Evolutionary conservation across 1,139 yeast species (phyloP), one percentile per base, ranked within the genome.

Genomic region (Debaryomycetaceae sp.): DNA sequence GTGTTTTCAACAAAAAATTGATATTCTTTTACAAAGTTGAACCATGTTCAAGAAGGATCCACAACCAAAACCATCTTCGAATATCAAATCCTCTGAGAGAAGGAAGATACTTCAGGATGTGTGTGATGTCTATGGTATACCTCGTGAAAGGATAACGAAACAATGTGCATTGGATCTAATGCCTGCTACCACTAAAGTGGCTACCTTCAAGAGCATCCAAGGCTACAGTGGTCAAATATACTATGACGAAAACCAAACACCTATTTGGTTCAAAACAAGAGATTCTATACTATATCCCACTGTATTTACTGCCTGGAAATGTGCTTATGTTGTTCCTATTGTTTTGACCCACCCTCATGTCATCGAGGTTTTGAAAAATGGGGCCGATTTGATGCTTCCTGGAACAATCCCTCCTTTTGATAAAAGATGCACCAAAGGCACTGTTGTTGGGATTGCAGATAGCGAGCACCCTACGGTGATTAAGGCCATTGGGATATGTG

Each of bases 321-420:
- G 78, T 33, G 89, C 92, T 0, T 75, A 65, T 45, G 43, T 88
- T 7, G 51, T 87, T 19, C 95, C 95, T 0, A 56, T 73, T 2
- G 76, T 91, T 3, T 61, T 67, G 41, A 91, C 97, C 0, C 92
- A 87, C 56, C 78, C 79, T 9, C 79, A 75, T 50, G 96, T 92
- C 2, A 71, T 91, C 15, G 59, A 66, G 37, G 77, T 77, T 41
- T 62, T 89, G 22, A 67, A 72, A 30, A 79, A 78, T 44, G 97
- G 97, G 6, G 97, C 98, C 0, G 84, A 91, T 57, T 69, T 92
- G 51, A 91, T 92, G 97, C 70, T 87, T 29, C 94, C 96, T 0
- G 98, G 98, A 0, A 80, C 92, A 3, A 69, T 86, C 5, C 86
- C 88, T 0, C 96, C 96, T 0, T 83, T 85, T 52, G 88, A 84